A percentile compares a stretch with the other conserved stretches of the same genome.
These are phyloP conservation scores for Pseudotsuga menziesii DNA, from an alignment of 75 land plant species.

Conservation along the genomic window DNA sequence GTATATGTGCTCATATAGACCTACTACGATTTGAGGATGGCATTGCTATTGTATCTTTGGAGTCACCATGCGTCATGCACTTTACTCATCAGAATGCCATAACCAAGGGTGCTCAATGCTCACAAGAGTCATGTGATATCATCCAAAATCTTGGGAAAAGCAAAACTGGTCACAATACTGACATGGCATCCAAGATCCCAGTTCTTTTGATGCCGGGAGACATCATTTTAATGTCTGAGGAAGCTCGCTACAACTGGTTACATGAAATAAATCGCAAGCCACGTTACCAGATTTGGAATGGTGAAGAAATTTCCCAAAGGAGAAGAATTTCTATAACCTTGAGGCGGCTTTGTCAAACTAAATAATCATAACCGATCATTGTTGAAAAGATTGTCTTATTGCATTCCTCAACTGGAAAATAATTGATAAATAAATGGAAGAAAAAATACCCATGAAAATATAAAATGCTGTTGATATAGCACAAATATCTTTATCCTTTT, in stretches of 20 bases:
- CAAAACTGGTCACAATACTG: neutral
- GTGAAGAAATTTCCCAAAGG: slow-evolving; percentile 46
- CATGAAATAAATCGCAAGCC: slow-evolving; percentile 80
- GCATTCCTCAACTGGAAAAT: too few species aligned
- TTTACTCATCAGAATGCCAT: slow-evolving; percentile 32
- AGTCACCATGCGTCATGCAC: slow-evolving; percentile 85
- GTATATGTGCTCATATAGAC: slow-evolving; percentile 86
- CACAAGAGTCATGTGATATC: neutral
- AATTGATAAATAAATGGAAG: too few species aligned
- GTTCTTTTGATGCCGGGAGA: slow-evolving; percentile 70
- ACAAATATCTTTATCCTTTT: too few species aligned
- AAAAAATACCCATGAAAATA: too few species aligned
- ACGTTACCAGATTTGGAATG: slow-evolving; percentile 76
- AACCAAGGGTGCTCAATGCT: neutral
- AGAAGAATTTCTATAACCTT: slow-evolving; percentile 77
- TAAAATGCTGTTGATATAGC: too few species aligned
- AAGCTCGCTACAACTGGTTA: slow-evolving; percentile 84
- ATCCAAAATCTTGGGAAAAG: neutral
- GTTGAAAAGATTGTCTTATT: too few species aligned
- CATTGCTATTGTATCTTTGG: slow-evolving; percentile 81
- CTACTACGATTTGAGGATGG: slow-evolving; percentile 91
- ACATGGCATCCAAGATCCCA: slow-evolving; percentile 27
- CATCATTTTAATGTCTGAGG: slow-evolving; percentile 66
- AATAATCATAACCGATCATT: too few species aligned
- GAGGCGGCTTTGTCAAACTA: slow-evolving; percentile 46